A percentile compares a stretch with the other conserved stretches of the same genome.
phyloP scores from a whole-genome alignment of 192 early-diverging fungal species.

The Physocladia obscura region DNA sequence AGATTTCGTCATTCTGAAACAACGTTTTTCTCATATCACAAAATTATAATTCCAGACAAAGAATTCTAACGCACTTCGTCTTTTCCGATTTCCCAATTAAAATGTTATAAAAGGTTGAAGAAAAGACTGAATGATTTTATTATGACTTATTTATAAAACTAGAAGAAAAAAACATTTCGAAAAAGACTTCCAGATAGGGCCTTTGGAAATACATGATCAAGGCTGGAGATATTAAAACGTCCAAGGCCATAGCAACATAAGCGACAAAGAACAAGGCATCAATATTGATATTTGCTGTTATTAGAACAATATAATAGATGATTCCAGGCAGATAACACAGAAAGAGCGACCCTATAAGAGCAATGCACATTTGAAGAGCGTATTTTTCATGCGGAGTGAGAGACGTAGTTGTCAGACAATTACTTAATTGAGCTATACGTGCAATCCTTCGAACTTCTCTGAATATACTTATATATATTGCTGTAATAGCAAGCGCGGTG shows the following conservation, averaged over 20 bases:
- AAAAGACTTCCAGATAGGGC: neutral
- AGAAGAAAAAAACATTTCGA: neutral
- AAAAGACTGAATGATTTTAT: no score
- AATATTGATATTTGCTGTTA: neutral
- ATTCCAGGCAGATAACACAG: neutral
- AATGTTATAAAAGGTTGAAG: no score
- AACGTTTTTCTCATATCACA: no score
- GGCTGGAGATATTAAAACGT: neutral
- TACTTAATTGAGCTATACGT: neutral
- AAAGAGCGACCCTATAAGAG: neutral
- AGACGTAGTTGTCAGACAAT: neutral
- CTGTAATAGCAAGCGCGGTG: neutral
- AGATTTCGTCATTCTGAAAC: no score
- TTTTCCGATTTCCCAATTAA: no score
- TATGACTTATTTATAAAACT: neutral
- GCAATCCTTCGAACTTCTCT: neutral
- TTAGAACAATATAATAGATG: neutral
- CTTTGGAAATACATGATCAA: conserved; percentile 1
- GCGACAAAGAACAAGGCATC: neutral
- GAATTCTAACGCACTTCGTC: no score
- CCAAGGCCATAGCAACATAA: neutral
- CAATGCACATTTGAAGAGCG: neutral
- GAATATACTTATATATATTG: neutral
- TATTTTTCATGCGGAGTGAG: neutral
- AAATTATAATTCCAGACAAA: no score